phyloP scores from a whole-genome alignment of 768 basidiomycete genomes.

The Chalciporus pseudorubinellus region DNA sequence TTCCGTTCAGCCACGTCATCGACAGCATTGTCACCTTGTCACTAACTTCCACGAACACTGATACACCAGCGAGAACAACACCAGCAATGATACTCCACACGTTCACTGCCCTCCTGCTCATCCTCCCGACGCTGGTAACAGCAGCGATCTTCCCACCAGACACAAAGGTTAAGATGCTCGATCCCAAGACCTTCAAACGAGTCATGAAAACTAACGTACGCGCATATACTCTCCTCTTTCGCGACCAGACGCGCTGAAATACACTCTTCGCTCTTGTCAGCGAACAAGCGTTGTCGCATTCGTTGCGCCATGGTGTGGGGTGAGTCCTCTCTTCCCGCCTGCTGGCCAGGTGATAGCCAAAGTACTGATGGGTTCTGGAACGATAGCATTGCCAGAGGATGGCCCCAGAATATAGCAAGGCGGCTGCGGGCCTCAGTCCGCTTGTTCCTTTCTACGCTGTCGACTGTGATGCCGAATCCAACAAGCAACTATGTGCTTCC shows the following conservation, averaged over 20 bases:
- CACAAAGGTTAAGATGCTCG: conserved; percentile 70
- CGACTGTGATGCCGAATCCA: conserved; percentile 84
- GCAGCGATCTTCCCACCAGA: conserved; percentile 49
- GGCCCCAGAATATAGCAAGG: conserved; percentile 82
- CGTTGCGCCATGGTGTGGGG: conserved; percentile 94
- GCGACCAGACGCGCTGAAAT: background rate
- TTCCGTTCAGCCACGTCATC: conserved; percentile 16
- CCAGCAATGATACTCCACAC: conserved; percentile 23
- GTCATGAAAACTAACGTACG: conserved; percentile 75
- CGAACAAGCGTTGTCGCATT: conserved; percentile 81
- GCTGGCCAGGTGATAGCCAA: background rate
- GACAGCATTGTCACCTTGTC: background rate
- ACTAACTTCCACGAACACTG: background rate
- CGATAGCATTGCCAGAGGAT: conserved; percentile 74
- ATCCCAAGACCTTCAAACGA: conserved; percentile 65
- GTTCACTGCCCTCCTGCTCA: conserved; percentile 16
- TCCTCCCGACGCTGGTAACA: conserved; percentile 37
- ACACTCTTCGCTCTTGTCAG: conserved; percentile 33
- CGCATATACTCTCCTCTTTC: conserved; percentile 5
- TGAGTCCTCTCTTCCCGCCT: conserved; percentile 35
- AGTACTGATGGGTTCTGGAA: background rate
- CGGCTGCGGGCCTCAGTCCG: conserved; percentile 74
- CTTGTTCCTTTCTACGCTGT: conserved; percentile 87
- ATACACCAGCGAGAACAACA: background rate
- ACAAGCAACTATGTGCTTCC: conserved; percentile 79